Conservation (phyloP, 192 early-diverging fungal species). For the Pilaira anomala region DNA sequence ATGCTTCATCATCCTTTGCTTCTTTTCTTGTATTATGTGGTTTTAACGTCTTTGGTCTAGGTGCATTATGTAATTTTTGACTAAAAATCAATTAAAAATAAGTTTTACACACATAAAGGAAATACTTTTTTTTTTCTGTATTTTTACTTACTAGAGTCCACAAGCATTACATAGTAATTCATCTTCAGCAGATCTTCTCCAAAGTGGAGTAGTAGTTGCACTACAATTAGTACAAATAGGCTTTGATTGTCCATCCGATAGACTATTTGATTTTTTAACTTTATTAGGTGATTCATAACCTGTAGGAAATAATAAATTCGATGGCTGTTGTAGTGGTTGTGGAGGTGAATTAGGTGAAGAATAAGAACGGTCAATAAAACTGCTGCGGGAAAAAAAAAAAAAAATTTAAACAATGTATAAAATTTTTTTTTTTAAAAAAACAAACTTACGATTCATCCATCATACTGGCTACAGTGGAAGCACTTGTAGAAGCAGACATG, state of each 20-base stretch:
- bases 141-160: slow-evolving; percentile 90
- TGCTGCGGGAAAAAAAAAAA: background rate
- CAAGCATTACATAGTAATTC: slow-evolving; percentile 95
- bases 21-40: slow-evolving; percentile 64
- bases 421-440: background rate
- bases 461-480: background rate
- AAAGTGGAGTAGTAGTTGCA: slow-evolving; percentile 88
- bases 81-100: slow-evolving; percentile 12
- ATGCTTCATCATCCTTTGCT: slow-evolving; percentile 40
- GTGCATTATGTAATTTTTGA: slow-evolving; percentile 80
- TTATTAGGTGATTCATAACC: no score
- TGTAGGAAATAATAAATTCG: background rate
- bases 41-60: slow-evolving; percentile 77
- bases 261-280: no score
- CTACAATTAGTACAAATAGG: slow-evolving; percentile 64
- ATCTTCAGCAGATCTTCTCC: slow-evolving; percentile 84
- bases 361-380: slow-evolving; percentile 5
- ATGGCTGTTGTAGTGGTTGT: background rate
- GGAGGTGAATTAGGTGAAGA: slow-evolving; percentile 16
- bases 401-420: background rate
- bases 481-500: background rate
- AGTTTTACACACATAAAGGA: background rate
- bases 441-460: background rate
- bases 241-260: slow-evolving; percentile 9
- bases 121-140: no score